Base-by-base conservation (phyloP, 2,329 filamentous ascomycete species). In the Atkinsonella hypoxylon region DNA sequence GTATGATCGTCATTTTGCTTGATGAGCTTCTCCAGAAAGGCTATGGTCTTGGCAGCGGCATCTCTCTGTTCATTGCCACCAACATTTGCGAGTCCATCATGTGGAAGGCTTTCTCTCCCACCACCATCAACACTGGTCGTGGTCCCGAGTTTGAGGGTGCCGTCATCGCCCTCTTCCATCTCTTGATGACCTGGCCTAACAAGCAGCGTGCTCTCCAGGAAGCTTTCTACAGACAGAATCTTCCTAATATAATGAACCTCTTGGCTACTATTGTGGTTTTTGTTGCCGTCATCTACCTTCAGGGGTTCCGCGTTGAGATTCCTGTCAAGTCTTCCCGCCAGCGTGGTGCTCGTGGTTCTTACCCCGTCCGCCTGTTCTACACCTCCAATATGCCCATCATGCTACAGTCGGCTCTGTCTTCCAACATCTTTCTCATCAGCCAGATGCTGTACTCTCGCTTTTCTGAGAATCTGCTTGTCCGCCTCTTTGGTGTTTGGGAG, bases 351-450 rank as follows among this genome's bases (percentile, higher is more conserved):
- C 91, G 93, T 64, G 94, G 91, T 65, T 95, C 90, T 40, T 98
- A 97, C 81, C 93, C 93, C 64, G 83, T 98, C 70, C 91, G 94
- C 66, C 87, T 98, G 54, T 98, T 98, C 83, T 98, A 98, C 78
- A 98, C 93, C 67, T 96, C 90, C 70, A 98, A 98, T 85, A 98
- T 98, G 94, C 93, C 93, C 67, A 98, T 98, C 75, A 98, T 98
- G 93, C 81, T 98, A 70, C 94, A 98, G 78, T 97, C 91, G 45
- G 93, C 93, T 61, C 82, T 98, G 60, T 95, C 89, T 59, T 96
- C 91, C 79, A 98, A 98, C 79, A 82, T 98, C 73, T 98, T 98
- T 83, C 78, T 98, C 58, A 89, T 98, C 75, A 93, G 87, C 68
- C 93, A 98, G 79, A 97, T 97, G 90, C 83, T 98, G 59, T 97